Percentiles rank a stretch among this genome's conserved stretches.
Evolutionary conservation across 73 alveolate species (phyloP).

Genomic region (Stentor coeruleus): DNA sequence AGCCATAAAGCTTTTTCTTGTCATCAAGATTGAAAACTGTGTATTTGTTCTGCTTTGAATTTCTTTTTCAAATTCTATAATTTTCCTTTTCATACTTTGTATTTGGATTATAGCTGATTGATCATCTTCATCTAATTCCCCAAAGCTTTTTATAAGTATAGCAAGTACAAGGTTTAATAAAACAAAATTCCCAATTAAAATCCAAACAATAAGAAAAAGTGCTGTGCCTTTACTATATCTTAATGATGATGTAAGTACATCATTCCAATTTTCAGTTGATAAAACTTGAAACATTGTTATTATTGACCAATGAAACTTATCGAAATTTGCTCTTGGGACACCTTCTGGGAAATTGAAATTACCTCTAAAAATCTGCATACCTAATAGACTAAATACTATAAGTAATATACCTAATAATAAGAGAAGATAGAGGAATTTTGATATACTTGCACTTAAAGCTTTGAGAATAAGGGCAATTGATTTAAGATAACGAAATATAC

Average conservation of each 20-base stretch:
- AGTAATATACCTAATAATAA: conserved; percentile 83
- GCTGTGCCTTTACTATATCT: conserved; percentile 41
- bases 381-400: conserved; percentile 86
- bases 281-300: conserved; percentile 82
- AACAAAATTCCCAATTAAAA: conserved; percentile 89
- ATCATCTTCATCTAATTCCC: background rate
- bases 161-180: conserved; percentile 90
- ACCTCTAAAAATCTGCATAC: conserved; percentile 95
- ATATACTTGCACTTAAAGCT: conserved; percentile 48
- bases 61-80: background rate
- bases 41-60: conserved; percentile 34
- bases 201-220: conserved; percentile 84
- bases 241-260: conserved; percentile 32
- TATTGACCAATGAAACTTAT: conserved; percentile 81
- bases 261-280: conserved; percentile 96
- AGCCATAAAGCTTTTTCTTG: background rate
- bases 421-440: conserved; percentile 44
- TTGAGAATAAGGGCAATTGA: conserved; percentile 76
- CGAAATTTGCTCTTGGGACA: conserved; percentile 71
- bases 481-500: conserved; percentile 83
- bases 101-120: background rate
- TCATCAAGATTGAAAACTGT: background rate
- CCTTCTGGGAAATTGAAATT: conserved; percentile 49
- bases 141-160: conserved; percentile 83
- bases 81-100: background rate